Evolutionary conservation across 768 basidiomycete species (phyloP), one percentile per base, ranked within the genome.

Genomic region (Mycena amicta): DNA sequence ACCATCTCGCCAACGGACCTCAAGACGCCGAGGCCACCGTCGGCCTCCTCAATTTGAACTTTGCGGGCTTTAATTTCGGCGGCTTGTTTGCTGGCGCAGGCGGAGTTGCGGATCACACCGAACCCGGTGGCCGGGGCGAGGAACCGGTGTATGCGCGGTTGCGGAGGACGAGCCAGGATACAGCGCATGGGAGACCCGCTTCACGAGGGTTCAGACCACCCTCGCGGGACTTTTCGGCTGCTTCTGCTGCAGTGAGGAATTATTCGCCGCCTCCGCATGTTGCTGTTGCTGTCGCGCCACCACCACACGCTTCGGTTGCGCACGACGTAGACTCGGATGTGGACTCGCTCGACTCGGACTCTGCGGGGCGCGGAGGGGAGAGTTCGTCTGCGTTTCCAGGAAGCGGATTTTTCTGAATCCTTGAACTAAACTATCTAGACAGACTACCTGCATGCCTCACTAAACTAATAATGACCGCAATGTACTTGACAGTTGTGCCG

Each of bases 331-430:
- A 64, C 27, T 57, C 56, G 52, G 62, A 64, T 20, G 58, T 29
- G 56, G 62, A 64, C 47, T 64, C 62, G 46, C 56, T 64, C 1
- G 59, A 64, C 40, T 63, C 58, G 23, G 12, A 54, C 25, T 55
- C 52, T 28, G 40, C 23, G 23, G 59, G 59, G n/a, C 50, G 58
- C 22, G 62, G 62, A 22, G 59, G 53, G 18, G 62, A 64, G 56
- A 64, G 62, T 47, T 64, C 62, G 33, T 55, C 57, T 20, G 56
- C 56, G 27, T 64, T 64, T 37, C 62, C 62, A 1, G 62, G 62
- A 15, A 60, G 59, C 25, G 62, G 62, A 28, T 64, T 63, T 20
- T 63, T 63, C 53, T 62, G 31, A 26, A 50, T 18, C 33, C 11
- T 8, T 18, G 18, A 37, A n/a, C n/a, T n/a, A n/a, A n/a, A n/a